A percentile compares a stretch with the other conserved stretches of the same genome.
These are phyloP conservation scores for Malbranchea cinnamomea DNA, from an alignment of 2,329 filamentous ascomycete species.

Conservation along the genomic window DNA sequence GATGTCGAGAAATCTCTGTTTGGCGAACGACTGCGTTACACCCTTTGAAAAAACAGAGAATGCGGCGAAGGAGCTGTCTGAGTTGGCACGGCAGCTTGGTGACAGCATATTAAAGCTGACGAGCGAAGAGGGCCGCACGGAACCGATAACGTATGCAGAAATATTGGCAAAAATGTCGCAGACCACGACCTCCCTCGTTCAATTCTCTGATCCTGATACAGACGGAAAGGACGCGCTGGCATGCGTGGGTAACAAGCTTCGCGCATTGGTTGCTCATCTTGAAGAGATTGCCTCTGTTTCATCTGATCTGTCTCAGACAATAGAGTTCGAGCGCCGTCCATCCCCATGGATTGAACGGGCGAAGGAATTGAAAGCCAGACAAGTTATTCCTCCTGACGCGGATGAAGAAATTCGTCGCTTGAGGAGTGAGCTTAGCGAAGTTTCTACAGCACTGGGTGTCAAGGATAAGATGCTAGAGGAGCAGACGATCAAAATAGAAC, in stretches of 20 bases:
- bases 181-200: slow-evolving; percentile 14
- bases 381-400: slow-evolving; percentile 63
- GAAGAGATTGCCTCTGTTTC: slow-evolving; percentile 57
- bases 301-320: slow-evolving; percentile 53
- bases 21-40: slow-evolving; percentile 51
- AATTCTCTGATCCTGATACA: slow-evolving; percentile 14
- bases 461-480: slow-evolving; percentile 77
- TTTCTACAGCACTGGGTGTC: slow-evolving; percentile 54
- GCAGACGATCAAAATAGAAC: slow-evolving; percentile 78
- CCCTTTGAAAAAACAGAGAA: slow-evolving; percentile 57
- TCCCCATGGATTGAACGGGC: slow-evolving; percentile 76
- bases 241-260: slow-evolving; percentile 52
- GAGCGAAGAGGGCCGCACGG: slow-evolving; percentile 54
- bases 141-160: slow-evolving; percentile 52
- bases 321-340: slow-evolving; percentile 61
- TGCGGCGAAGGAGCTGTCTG: slow-evolving; percentile 49
- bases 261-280: slow-evolving; percentile 47
- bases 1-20: slow-evolving; percentile 56
- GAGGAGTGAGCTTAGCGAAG: slow-evolving; percentile 65
- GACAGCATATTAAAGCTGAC: slow-evolving; percentile 50
- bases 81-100: slow-evolving; percentile 53
- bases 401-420: slow-evolving; percentile 72
- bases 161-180: slow-evolving; percentile 44
- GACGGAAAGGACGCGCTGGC: slow-evolving; percentile 47
- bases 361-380: slow-evolving; percentile 66